Evolutionary conservation across 2,329 filamentous ascomycete genomes (phyloP), one percentile per base, ranked within the genome.

Genomic region (Xylariaceae sp.): DNA sequence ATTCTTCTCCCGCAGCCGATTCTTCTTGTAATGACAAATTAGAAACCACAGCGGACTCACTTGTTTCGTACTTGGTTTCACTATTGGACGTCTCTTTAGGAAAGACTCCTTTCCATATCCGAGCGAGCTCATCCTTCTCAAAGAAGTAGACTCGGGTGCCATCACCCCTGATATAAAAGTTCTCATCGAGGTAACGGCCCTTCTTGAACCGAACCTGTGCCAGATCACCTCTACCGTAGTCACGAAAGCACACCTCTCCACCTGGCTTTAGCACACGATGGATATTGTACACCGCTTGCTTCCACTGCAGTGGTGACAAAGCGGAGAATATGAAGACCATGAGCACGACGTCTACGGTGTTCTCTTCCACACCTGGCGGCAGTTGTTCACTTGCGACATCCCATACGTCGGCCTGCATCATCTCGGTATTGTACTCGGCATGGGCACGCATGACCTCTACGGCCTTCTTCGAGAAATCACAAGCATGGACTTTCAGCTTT

Each of bases 311-410:
- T 0, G 95, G 95, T 29, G 89, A 87, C 43, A 99, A 79, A 2
- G 95, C 95, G 16, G 92, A 96, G 79, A 99, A 98, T 70, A 98
- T 94, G 78, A 99, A 99, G 59, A 99, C 92, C 83, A 99, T 87
- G 50, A 99, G 81, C 33, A 96, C 91, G 34, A 98, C 86, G 74
- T 99, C 94, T 58, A 97, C 92, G 57, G 86, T 90, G n/a, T 82
- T 87, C 67, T 92, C 88, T 46, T 79, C 79, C 14, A 99, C 77
- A 1, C 87, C 90, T 1, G 91, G 90, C 5, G 95, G 94, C 6
- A 97, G 78, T 37, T 81, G 80, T 39, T 87, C 81, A 58, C 86
- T 83, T 2, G 93, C 86, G 12, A 90, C 89, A 76, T 99, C 95
- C 94, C 96, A 99, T 16, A 98, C 92, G 73, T 97, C 93, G 17